Evolutionary conservation across 2,329 filamentous ascomycete genomes (phyloP).

Genomic region (Raffaelea deltoideospora): DNA sequence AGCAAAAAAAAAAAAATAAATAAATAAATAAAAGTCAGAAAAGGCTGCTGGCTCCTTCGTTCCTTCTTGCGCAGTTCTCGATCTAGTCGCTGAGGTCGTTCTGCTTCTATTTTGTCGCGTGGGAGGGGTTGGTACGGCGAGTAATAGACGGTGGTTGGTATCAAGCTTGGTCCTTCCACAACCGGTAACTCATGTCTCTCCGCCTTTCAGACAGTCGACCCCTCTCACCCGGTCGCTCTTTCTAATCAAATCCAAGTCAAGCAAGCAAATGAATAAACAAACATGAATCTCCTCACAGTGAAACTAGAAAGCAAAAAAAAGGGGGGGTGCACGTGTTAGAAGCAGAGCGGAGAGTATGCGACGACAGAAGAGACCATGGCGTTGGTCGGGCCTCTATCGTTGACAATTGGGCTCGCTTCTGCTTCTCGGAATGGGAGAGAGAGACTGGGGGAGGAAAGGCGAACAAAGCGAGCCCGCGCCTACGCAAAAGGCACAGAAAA

Average conservation of each 20-base stretch:
- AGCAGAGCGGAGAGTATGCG: not conserved
- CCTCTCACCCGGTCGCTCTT: not conserved
- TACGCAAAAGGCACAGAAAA: no score
- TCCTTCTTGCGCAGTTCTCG: no score
- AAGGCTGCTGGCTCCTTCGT: no score
- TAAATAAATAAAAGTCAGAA: no score
- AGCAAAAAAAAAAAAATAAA: no score
- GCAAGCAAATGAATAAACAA: not conserved
- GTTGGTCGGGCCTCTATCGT: not conserved
- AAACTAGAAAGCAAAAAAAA: not conserved
- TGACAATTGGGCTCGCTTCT: not conserved
- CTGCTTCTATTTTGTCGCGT: no score
- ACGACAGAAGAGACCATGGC: slow-evolving; percentile 3
- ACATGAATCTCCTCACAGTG: not conserved
- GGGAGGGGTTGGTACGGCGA: no score
- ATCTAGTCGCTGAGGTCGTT: no score
- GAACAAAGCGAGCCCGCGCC: slow-evolving; percentile 3
- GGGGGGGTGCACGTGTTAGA: not conserved
- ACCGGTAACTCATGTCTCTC: no score
- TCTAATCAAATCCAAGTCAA: not conserved
- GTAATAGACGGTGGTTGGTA: no score
- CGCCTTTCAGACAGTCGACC: no score
- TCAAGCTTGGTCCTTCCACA: no score
- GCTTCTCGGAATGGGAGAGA: not conserved
- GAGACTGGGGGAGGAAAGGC: not conserved